Base-by-base conservation (phyloP, 192 early-diverging fungal species). In the Backusella westeae region DNA sequence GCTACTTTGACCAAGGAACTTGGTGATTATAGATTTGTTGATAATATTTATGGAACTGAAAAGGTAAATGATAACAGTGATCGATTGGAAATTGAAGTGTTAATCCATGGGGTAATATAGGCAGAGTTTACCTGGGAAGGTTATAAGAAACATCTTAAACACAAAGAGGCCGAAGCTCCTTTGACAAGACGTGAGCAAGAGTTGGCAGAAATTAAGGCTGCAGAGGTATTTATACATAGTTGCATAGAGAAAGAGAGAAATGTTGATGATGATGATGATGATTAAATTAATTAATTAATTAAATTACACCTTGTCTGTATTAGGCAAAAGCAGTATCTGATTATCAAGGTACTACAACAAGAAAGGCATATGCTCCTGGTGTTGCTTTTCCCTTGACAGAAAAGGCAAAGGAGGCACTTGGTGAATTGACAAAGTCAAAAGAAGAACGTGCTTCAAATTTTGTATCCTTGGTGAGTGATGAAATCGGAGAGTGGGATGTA, bases 131-230 rank as follows among this genome's bases (percentile, higher is more conserved):
- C 92, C 3, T 74, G 86, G 26, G 89, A 92, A 10, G 90, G 91
- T 1, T 94, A 92, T 76, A 79, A 85, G 59, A 87, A 82, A 66
- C 91, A 94, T 76, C 59, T 87, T 6, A 72, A 68, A 23, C 91
- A 92, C 73, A 85, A 91, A 74, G 46, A 75, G 26, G 91, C 95
- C 1, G 89, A 84, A 0, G 93, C 92, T 14, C 97, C 97, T 6
- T 75, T 96, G 80, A 95, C 95, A 12, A 91, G 94, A 80, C 92
- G 93, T 72, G 97, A 99, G 82, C 78, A 83, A 68, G 95, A 97
- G 80, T 75, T 92, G 73, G 87, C 88, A 73, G 88, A 89, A 65
- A 82, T 94, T 32, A 87, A 86, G 71, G 69, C 72, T 35, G 90
- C 87, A 6, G 91, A 92, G 81, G 88, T 89, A 75, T 77, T 77